Base-by-base conservation (phyloP, 805 yeast genomes). In the Clavispora fructus region DNA sequence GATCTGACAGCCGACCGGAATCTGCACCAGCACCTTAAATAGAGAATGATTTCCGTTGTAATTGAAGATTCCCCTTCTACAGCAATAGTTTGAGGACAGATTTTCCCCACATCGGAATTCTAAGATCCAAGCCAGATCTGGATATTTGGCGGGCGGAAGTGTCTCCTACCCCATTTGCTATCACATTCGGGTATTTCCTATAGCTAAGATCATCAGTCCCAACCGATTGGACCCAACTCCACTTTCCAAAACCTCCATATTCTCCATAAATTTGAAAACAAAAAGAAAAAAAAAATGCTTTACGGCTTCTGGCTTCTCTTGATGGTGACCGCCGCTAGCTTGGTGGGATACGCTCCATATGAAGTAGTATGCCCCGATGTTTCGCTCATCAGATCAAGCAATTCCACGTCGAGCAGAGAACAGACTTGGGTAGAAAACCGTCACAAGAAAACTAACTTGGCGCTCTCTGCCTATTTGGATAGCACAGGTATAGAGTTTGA, bases 331-430 rank as follows among this genome's bases (percentile, higher is more conserved):
- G 37, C 37, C 13, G n/a, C 4, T 14, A 7, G 6, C 9, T 7
- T 32, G 8, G 37, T 13, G 3, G 16, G 50, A 4, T 83, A 83
- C 52, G 84, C 83, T 1, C 90, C 90, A 1, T 83, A 79, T 0
- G 62, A 64, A 12, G 77, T 82, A 6, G 64, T 69, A 3, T 83
- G 88, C 62, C 86, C 85, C 0, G 29, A 48, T 13, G 47, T 55
- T 13, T 45, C 44, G 4, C 39, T 60, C 23, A 62, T 74, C 1
- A 73, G 90, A 60, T 66, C 65, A 7, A 87, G 87, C 1, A 57
- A 56, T 38, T 55, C 61, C 3, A 52, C 83, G 7, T 75, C 83
- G 1, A 53, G 56, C 1, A 59, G 64, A 11, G 91, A 84, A 57
- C 40, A 51, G 0, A 71, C 57, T 0, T 84, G 89, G 88, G 55